Evolutionary conservation across 1,284 basidiomycete genomes (phyloP), one percentile per base, ranked within the genome.

Genomic region (Mycena sp.): DNA sequence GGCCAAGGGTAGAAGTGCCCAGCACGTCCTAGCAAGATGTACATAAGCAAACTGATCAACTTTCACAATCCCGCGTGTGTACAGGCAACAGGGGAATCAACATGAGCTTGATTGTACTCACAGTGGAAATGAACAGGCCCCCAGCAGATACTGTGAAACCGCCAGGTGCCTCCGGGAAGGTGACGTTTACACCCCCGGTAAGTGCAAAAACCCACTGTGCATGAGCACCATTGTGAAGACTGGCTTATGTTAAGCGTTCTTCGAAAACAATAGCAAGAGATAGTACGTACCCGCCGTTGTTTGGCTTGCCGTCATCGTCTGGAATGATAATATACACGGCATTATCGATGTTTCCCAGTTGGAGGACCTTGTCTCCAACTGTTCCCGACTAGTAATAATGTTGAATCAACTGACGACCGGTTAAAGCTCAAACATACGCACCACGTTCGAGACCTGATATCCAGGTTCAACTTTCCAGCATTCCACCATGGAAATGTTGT

Each of bases 171-270:
- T 67, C 53, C 28, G 68, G 68, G 63, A 69, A 69, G 45, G 54
- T 54, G 56, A 69, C 64, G 48, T 63, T 66, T 44, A 53, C 68
- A 26, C 68, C 61, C 23, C 68, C 66, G 48, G 54, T 65, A 45
- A 69, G 66, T 48, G 65, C 63, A 49, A 69, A 64, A 52, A 69
- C 68, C 68, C 68, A 69, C 30, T 69, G 68, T 35, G 64, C n/a
- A 43, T 63, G 60, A 44, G 68, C 65, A 54, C 65, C 68, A 38
- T 69, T 69, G 63, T 69, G 68, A 38, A 69, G 61, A 29, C 67
- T 69, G 51, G 49, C 30, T 50, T 44, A 49, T 49, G 52, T 57
- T 57, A 21, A 57, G 46, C 28, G 28, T 52, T 52, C 52, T 51
- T 46, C 49, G 32, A 58, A 53, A 54, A 53, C 23, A 50, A 54